A percentile compares a stretch with the other conserved stretches of the same genome.
Evolutionary conservation across 2,329 filamentous ascomycete genomes (phyloP).

Genomic region (Triangularia verruculosa): DNA sequence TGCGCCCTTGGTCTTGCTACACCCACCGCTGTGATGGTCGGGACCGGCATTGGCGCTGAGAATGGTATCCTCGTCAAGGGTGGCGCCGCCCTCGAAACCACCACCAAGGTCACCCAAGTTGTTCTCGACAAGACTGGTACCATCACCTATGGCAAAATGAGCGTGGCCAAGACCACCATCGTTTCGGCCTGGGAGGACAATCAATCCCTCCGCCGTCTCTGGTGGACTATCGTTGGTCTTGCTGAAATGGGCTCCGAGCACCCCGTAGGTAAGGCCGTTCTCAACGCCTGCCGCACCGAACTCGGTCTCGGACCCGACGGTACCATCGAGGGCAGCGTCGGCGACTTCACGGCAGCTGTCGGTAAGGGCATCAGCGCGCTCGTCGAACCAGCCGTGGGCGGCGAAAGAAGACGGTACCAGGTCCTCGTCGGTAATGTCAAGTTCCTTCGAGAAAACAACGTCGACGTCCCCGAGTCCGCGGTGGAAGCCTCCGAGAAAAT

Average conservation of each 20-base stretch:
- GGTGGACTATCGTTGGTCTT: constrained; percentile 96
- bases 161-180: constrained; percentile 69
- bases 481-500: constrained; percentile 61
- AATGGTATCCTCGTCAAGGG: constrained; percentile 98
- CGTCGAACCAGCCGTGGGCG: constrained; percentile 70
- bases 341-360: constrained; percentile 78
- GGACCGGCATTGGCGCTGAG: constrained; percentile 93
- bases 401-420: constrained; percentile 68
- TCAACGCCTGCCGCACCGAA: constrained; percentile 70
- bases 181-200: constrained; percentile 66
- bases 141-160: constrained; percentile 93
- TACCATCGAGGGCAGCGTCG: constrained; percentile 76
- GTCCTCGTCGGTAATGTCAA: constrained; percentile 81
- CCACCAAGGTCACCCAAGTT: constrained; percentile 84
- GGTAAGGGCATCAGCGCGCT: constrained; percentile 80
- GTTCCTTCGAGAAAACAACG: constrained; percentile 69
- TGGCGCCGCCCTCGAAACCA: constrained; percentile 84
- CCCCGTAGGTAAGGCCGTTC: constrained; percentile 86
- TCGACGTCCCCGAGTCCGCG: constrained; percentile 63
- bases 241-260: constrained; percentile 95
- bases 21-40: constrained; percentile 97
- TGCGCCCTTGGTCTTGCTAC: constrained; percentile 95
- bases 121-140: constrained; percentile 97
- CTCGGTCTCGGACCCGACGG: constrained; percentile 70
- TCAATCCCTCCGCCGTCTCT: constrained; percentile 68